Conservation (phyloP, 179 eudicot species). For the Corrigiola litoralis region DNA sequence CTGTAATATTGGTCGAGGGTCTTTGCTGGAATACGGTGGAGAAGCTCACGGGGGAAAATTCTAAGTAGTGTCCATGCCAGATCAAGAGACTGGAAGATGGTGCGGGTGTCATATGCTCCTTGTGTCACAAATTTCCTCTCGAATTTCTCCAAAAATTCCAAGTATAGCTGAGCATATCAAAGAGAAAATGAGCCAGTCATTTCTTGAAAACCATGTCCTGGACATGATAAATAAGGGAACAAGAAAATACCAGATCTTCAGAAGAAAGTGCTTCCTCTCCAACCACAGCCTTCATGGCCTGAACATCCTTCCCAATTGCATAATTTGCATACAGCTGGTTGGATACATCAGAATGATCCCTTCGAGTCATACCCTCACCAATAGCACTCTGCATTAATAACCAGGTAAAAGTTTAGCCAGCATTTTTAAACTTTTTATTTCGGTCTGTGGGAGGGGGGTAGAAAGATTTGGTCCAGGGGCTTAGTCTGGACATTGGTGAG, state of each 20-base stretch:
- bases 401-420: not conserved
- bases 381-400: constrained; percentile 77
- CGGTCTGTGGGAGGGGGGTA: too few species aligned
- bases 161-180: constrained; percentile 30
- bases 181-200: not conserved
- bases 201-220: not conserved
- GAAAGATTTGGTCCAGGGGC: too few species aligned
- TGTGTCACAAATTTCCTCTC: constrained; percentile 53
- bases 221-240: not conserved
- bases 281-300: constrained; percentile 99
- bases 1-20: constrained; percentile 56
- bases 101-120: constrained; percentile 52
- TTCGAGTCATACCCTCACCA: constrained; percentile 99
- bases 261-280: constrained; percentile 99
- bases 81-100: constrained; percentile 49
- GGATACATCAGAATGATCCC: constrained; percentile 97
- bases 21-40: constrained; percentile 57
- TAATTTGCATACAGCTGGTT: constrained; percentile 99
- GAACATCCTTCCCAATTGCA: constrained; percentile 99
- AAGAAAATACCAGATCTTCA: constrained; percentile 74
- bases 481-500: too few species aligned
- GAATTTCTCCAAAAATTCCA: constrained; percentile 49
- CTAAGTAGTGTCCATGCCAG: constrained; percentile 56
- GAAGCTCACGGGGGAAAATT: constrained; percentile 55
- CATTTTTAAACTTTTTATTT: not conserved